Percentiles rank a stretch among this genome's conserved stretches.
phyloP scores from a whole-genome alignment of 257 asterid genomes.

The Pogostemon cablin region DNA sequence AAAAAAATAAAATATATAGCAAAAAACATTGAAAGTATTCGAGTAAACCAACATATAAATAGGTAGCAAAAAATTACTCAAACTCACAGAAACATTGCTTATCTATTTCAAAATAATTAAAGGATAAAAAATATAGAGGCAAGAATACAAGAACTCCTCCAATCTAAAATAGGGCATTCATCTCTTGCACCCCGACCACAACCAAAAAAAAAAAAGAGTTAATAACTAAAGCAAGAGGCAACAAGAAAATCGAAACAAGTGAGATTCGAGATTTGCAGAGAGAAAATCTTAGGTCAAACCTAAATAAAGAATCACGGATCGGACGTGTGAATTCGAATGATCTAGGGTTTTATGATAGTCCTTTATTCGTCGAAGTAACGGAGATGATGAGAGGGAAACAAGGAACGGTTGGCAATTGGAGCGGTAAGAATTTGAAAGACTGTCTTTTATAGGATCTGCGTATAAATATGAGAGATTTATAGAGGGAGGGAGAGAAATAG shows the following conservation, averaged over 20 bases:
- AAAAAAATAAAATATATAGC: background rate
- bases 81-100: background rate
- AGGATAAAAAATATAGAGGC: no score
- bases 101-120: background rate
- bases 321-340: constrained; percentile 33
- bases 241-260: background rate
- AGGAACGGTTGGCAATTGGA: constrained; percentile 16
- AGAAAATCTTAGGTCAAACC: background rate
- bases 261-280: background rate
- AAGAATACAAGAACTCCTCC: constrained; percentile 5
- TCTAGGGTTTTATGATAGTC: constrained; percentile 43
- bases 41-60: constrained; percentile 22
- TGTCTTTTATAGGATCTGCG: constrained; percentile 44
- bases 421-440: constrained; percentile 53
- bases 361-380: constrained; percentile 3
- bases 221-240: background rate
- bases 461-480: constrained; percentile 32
- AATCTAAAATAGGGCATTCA: background rate
- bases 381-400: constrained; percentile 15
- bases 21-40: background rate
- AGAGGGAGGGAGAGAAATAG: constrained; percentile 21
- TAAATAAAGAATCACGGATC: constrained; percentile 25
- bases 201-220: background rate
- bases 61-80: background rate
- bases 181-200: background rate